Base-by-base conservation (phyloP, 2,329 filamentous ascomycete genomes). In the Dactylonectria estremocensis region DNA sequence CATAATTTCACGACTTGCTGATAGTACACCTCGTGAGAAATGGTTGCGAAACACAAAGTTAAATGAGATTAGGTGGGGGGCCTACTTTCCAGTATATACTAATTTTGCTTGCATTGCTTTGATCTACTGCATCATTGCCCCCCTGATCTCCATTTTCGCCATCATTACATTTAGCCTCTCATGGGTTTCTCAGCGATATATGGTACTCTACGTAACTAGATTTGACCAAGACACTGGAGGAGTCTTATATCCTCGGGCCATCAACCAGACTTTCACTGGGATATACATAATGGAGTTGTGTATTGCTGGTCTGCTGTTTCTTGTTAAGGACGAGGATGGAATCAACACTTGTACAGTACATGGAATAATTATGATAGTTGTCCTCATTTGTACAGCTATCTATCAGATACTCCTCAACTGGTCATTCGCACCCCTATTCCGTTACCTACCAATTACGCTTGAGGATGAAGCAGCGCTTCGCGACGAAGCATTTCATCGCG, bases 211-310 rank as follows among this genome's bases (percentile, higher is more conserved):
- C 76, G 95, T 99, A 67, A 96, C 91, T 37, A 93, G 94, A 58
- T 97, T 97, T 80, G 90, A 91, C 71, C 90, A 92, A 66, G 96
- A 99, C 80, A 98, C 95, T 0, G 96, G 96, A 49, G 96, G 96
- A 46, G 87, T 98, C 1, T 84, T 98, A 59, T 99, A 97, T 76
- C 96, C 96, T 0, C 89, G 91, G 37, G 96, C 96, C 1, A 93
- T 98, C 81, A 98, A 98, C 77, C 95, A 98, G 78, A 93, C 96
- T 0, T 98, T 98, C 77, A 96, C 94, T 0, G 96, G 96, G 0
- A 83, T 99, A 0, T 99, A 98, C 76, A 90, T 98, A 69, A 96
- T 99, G 91, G 95, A 98, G 77, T 84, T 98, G 2, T 95, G 92
- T 73, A 86, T 98, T 61, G 91, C 97, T 52, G 95, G 95, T 40